Conservation (phyloP, 2,329 filamentous ascomycete species). For the Didymella pomorum region DNA sequence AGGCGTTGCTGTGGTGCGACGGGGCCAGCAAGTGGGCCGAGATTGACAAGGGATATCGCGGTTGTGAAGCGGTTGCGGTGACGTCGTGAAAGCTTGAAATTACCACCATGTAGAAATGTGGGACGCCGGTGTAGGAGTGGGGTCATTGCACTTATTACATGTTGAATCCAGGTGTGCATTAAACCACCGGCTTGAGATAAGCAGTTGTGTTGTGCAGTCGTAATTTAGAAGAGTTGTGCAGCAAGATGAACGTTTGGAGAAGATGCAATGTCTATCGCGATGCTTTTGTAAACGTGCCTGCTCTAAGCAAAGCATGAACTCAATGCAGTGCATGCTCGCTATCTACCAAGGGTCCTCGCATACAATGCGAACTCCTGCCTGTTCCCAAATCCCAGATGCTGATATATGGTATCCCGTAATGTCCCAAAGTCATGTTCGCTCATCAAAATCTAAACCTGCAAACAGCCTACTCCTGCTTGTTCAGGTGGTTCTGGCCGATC, state of each 20-base stretch:
- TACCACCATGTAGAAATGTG: slow-evolving; percentile 6
- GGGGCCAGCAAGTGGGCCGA: neutral
- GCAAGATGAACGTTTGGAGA: neutral
- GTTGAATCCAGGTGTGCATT: neutral
- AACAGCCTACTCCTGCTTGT: slow-evolving; percentile 22
- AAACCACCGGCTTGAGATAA: neutral
- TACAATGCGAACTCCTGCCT: slow-evolving; percentile 20
- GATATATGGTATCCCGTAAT: slow-evolving; percentile 25
- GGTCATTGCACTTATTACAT: neutral
- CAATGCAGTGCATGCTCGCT: slow-evolving; percentile 13
- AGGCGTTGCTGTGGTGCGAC: slow-evolving; percentile 1
- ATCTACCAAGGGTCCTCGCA: slow-evolving; percentile 19
- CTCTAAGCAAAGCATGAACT: slow-evolving; percentile 9
- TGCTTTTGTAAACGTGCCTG: slow-evolving; percentile 11
- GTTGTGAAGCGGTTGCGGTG: slow-evolving; percentile 3
- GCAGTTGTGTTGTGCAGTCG: slow-evolving; percentile 2
- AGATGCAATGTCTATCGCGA: slow-evolving; percentile 19
- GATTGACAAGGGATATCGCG: slow-evolving; percentile 4
- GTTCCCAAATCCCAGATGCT: slow-evolving; percentile 21
- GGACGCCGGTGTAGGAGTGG: slow-evolving; percentile 1
- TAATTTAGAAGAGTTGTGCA: neutral
- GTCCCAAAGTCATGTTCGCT: slow-evolving; percentile 21
- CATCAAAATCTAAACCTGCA: slow-evolving; percentile 18
- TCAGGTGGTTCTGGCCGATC: slow-evolving; percentile 23
- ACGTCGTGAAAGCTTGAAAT: slow-evolving; percentile 17